Percentiles rank a stretch among this genome's conserved stretches.
Evolutionary conservation across 805 yeast genomes (phyloP).

Genomic region (Metschnikowia bowlesiae): DNA sequence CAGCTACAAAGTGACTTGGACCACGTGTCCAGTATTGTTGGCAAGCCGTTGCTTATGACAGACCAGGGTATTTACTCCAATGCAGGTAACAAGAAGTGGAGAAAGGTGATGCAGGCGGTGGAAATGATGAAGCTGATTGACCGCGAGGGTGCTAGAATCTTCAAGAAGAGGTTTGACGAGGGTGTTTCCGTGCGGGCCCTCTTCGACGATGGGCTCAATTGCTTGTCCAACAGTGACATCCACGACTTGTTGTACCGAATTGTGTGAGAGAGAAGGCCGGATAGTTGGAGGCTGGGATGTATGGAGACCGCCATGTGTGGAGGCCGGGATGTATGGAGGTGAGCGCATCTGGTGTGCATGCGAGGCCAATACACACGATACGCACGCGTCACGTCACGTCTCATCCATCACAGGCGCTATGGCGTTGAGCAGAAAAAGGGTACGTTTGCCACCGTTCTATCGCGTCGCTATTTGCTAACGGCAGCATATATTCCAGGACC

Average conservation of each 20-base stretch:
- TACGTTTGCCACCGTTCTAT: slow-evolving; percentile 11
- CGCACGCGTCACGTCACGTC: not conserved
- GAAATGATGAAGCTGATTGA: slow-evolving; percentile 26
- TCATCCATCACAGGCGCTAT: slow-evolving; percentile 4
- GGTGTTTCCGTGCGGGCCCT: slow-evolving; percentile 18
- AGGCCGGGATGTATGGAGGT: not conserved
- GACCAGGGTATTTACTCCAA: slow-evolving; percentile 17
- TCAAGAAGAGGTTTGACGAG: slow-evolving; percentile 14
- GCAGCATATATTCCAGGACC: slow-evolving; percentile 13
- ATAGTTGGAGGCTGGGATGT: not conserved
- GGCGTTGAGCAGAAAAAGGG: slow-evolving; percentile 26
- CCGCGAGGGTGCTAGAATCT: slow-evolving; percentile 17
- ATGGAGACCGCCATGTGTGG: not conserved
- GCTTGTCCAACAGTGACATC: slow-evolving; percentile 20
- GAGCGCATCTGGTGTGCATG: not conserved
- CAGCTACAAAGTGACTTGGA: slow-evolving; percentile 32
- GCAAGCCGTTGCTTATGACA: slow-evolving; percentile 18
- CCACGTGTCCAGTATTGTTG: slow-evolving; percentile 17
- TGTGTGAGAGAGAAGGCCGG: slow-evolving; percentile 1
- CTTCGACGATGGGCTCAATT: slow-evolving; percentile 17
- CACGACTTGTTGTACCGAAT: slow-evolving; percentile 25
- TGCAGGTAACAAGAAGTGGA: slow-evolving; percentile 20
- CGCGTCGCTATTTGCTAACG: slow-evolving; percentile 11
- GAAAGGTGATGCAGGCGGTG: slow-evolving; percentile 27
- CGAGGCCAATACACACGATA: not conserved